phyloP scores from a whole-genome alignment of 352 stramenopile genomes.

The Phytophthora lateralis region DNA sequence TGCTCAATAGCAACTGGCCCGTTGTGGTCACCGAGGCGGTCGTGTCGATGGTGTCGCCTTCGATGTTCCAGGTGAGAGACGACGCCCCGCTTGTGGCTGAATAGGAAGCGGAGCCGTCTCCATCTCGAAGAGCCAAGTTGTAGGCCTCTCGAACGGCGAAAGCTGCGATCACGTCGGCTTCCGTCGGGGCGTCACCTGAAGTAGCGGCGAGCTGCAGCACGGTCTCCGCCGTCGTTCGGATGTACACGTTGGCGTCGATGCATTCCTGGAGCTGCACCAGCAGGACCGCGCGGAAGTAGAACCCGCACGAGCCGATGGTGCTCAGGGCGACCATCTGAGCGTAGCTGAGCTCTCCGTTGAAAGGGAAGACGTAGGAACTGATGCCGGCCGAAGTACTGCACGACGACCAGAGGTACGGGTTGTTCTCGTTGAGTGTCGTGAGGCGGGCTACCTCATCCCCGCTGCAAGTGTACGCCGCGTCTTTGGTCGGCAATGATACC shows the following conservation, averaged over 20 bases:
- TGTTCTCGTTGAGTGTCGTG: slow-evolving; percentile 32
- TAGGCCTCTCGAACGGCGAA: slow-evolving; percentile 29
- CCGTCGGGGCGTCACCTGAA: slow-evolving; percentile 18
- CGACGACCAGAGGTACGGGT: slow-evolving; percentile 33
- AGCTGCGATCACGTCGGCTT: slow-evolving; percentile 32
- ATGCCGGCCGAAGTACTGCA: slow-evolving; percentile 27
- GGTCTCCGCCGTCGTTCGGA: slow-evolving; percentile 37
- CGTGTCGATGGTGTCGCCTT: slow-evolving; percentile 34
- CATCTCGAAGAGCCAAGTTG: slow-evolving; percentile 35
- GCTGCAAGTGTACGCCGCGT: slow-evolving; percentile 38
- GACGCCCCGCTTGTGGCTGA: slow-evolving; percentile 14
- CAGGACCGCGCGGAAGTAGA: slow-evolving; percentile 39
- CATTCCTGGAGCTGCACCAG: slow-evolving; percentile 38
- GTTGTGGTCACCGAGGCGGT: slow-evolving; percentile 22
- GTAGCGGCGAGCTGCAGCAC: slow-evolving; percentile 32
- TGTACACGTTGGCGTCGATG: slow-evolving; percentile 38
- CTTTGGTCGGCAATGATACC: slow-evolving; percentile 2
- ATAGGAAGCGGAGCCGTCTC: slow-evolving; percentile 22
- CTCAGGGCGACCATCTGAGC: slow-evolving; percentile 42
- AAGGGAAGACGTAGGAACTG: slow-evolving; percentile 37
- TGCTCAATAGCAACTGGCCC: slow-evolving; percentile 33
- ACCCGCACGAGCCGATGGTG: slow-evolving; percentile 18
- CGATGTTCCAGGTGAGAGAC: slow-evolving; percentile 31
- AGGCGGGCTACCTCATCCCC: slow-evolving; percentile 36
- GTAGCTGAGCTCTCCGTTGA: slow-evolving; percentile 37